Percentiles rank a stretch among this genome's conserved stretches.
phyloP scores from a whole-genome alignment of 305 asterid species.

The Fraxinus paxiana region DNA sequence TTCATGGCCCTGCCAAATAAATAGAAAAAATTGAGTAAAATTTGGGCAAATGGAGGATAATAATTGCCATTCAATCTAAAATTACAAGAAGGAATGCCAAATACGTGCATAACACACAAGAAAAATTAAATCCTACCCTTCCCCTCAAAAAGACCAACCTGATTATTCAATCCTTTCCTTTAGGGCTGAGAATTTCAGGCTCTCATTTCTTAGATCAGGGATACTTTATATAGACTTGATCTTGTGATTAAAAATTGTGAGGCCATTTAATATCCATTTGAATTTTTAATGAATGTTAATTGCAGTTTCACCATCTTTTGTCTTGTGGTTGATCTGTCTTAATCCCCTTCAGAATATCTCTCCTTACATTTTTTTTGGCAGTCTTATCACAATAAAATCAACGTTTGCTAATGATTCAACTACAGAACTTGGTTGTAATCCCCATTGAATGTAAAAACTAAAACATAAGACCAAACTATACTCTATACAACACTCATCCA shows the following conservation, averaged over 20 bases:
- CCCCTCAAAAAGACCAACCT: not conserved
- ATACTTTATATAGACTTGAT: not conserved
- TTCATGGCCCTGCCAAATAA: conserved; percentile 83
- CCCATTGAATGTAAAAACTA: not conserved
- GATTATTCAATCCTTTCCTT: not conserved
- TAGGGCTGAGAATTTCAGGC: not conserved
- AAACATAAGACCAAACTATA: not conserved
- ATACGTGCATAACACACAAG: not conserved
- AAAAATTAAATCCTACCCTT: not conserved
- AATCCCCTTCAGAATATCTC: not conserved
- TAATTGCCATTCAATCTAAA: not conserved
- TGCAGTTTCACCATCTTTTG: not conserved
- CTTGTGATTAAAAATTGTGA: not conserved
- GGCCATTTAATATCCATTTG: not conserved
- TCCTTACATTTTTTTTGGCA: not conserved
- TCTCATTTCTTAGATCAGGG: not conserved
- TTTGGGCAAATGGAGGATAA: not conserved
- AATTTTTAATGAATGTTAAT: not conserved
- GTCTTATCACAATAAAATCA: not conserved
- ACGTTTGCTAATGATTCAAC: not conserved
- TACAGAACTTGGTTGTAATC: not conserved
- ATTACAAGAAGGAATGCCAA: not conserved
- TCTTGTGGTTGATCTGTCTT: not conserved
- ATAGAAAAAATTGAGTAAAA: not conserved
- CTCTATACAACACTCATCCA: not conserved